Evolutionary conservation across 352 stramenopile genomes (phyloP).

Genomic region (Phytophthora idaei): DNA sequence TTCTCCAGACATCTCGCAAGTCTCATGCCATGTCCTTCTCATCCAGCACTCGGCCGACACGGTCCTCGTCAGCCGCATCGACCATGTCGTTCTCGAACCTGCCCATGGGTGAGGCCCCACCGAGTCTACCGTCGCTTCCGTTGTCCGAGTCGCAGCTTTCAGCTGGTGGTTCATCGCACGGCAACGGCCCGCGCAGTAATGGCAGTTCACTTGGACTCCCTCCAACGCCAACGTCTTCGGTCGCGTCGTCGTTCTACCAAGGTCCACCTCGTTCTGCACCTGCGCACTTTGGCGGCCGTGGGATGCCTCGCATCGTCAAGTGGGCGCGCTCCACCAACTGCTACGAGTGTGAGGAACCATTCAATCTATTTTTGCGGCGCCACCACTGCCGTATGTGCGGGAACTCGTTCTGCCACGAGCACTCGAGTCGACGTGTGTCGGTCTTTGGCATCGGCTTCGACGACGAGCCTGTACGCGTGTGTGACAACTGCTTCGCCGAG

Average conservation of each 20-base stretch:
- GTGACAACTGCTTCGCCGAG: constrained; percentile 84
- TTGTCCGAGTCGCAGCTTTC: constrained; percentile 55
- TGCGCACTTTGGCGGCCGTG: constrained; percentile 37
- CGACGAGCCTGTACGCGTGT: constrained; percentile 84
- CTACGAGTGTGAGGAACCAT: constrained; percentile 84
- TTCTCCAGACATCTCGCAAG: constrained; percentile 53
- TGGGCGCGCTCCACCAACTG: constrained; percentile 83
- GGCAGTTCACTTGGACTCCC: constrained; percentile 39
- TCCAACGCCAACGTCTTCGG: constrained; percentile 36
- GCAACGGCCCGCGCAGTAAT: constrained; percentile 23
- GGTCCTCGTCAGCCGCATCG: constrained; percentile 70
- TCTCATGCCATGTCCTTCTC: constrained; percentile 64
- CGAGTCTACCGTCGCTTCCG: constrained; percentile 43
- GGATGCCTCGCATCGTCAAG: constrained; percentile 72
- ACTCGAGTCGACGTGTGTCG: constrained; percentile 77
- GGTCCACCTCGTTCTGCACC: constrained; percentile 29
- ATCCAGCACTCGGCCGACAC: constrained; percentile 63
- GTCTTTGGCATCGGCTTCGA: constrained; percentile 84
- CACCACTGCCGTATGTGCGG: constrained; percentile 90
- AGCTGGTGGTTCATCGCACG: constrained; percentile 36
- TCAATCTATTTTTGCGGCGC: constrained; percentile 83
- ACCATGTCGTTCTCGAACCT: constrained; percentile 54
- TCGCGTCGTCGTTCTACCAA: constrained; percentile 44
- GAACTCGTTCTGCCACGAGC: constrained; percentile 88
- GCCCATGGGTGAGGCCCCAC: constrained; percentile 37